These are phyloP conservation scores for Metrosideros polymorpha DNA, from an alignment of 441 rosid species.

Conservation along the genomic window DNA sequence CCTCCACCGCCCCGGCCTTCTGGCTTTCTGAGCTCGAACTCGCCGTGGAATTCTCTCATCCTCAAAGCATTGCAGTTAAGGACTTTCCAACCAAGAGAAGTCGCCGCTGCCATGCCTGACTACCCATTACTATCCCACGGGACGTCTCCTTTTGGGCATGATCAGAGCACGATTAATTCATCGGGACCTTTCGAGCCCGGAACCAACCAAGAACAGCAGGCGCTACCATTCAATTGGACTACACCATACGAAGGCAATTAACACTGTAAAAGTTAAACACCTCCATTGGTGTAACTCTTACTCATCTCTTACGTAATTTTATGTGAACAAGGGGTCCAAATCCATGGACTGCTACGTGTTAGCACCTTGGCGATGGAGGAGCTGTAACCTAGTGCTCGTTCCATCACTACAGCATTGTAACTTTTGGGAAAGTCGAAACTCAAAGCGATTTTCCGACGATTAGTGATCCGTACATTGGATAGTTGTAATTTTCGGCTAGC, in stretches of 20 bases:
- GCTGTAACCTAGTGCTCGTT: neutral
- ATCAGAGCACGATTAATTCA: conserved; percentile 36
- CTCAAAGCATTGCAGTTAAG: conserved; percentile 74
- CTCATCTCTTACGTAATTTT: neutral
- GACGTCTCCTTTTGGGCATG: conserved; percentile 21
- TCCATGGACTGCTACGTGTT: neutral
- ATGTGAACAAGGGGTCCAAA: neutral
- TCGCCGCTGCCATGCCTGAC: conserved; percentile 12
- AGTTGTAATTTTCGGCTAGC: neutral
- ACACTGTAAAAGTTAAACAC: neutral
- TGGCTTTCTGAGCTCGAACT: conserved; percentile 37
- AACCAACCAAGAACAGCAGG: conserved; percentile 40
- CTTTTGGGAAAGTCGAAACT: neutral
- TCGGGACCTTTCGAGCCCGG: conserved; percentile 34
- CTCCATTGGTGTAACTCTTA: neutral
- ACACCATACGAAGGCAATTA: neutral
- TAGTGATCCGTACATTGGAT: neutral
- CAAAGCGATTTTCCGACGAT: neutral
- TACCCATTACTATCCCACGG: conserved; percentile 21
- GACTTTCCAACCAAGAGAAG: conserved; percentile 42
- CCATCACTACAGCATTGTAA: neutral
- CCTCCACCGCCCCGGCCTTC: conserved; percentile 58
- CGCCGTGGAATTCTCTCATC: conserved; percentile 67
- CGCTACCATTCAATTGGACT: conserved; percentile 34
- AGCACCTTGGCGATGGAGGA: neutral